Base-by-base conservation (phyloP, 2,329 filamentous ascomycete species). In the Cryoendolithus antarcticus region DNA sequence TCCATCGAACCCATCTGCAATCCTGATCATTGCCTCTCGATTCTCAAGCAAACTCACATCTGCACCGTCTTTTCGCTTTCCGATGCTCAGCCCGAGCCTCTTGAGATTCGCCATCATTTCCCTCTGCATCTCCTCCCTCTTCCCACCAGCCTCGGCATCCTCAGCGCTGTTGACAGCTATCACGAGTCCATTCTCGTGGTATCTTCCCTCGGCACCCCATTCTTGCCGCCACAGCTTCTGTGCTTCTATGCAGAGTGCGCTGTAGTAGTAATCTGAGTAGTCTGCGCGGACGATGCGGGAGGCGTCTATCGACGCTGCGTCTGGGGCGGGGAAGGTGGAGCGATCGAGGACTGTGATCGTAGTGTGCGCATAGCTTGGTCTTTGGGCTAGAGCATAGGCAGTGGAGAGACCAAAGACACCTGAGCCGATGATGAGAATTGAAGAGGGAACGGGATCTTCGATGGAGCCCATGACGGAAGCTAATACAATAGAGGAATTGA, bases 221-320 rank as follows among this genome's bases (percentile, higher is more conserved):
- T 71, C 73, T 50, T 70, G 70, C 50, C 80, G 75, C 83, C 77
- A 91, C 54, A 72, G 66, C 11, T 68, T 60, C 53, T 84, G 82
- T 1, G 86, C 86, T 29, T 75, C 66, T 11, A 74, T 70, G 12
- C 80, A 86, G 34, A 96, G 75, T 10, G 69, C 64, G 4, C 85
- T 74, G 61, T 96, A 96, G 13, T 78, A 73, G 0, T 74, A 65
- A 54, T 89, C 78, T 4, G 83, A 79, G 56, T 96, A 96, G 67
- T 96, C 89, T 30, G 79, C 70, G 28, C 75, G 69, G 36, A 80
- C 67, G 47, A 79, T 78, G 40, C 75, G 73, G 13, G 71, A 76
- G 34, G 66, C 66, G 55, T 80, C 75, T 44, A 77, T 62, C 31
- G 51, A 55, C 5, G 57, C 47, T 9, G 48, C 72, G 51, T 77